Base-by-base conservation (phyloP, 1,284 basidiomycete genomes). In the Agroathelia rolfsii region DNA sequence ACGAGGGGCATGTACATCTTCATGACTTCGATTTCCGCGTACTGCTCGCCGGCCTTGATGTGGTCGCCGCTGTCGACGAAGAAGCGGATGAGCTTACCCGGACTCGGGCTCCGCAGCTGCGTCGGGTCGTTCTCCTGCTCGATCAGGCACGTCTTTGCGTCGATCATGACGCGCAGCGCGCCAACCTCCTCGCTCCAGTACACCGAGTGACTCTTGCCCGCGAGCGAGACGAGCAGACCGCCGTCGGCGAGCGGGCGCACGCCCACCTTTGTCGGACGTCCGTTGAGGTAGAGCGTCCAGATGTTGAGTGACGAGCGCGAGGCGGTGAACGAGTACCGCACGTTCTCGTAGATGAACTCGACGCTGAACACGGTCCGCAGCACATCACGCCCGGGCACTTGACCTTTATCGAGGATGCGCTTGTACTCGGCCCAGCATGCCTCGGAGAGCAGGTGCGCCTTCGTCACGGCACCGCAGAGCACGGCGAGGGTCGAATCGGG, bases 81-180 rank as follows among this genome's bases (percentile, higher is more conserved):
- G 68, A 85, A 94, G 33, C 93, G 75, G 37, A 98, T 77, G 30
- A 99, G 76, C 64, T 99, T 99, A 32, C 95, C 95, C 15, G 95
- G 95, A 60, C 84, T 90, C 8, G 95, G 95, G 51, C 86, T 92
- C 49, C 94, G 73, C 37, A 98, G 69, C 59, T 98, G 94, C 11
- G 95, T 98, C 5, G 95, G 95, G 55, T 99, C 95, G 49, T 96
- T 96, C 72, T 98, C 95, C 61, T 98, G 93, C 62, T 97, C 95
- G 47, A 99, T 94, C 58, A 96, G 70, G 58, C 92, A 95, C 17
- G 95, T 98, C 71, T 96, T 95, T 42, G 89, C 75, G 58, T 96
- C 92, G 43, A 98, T 77, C 76, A 94, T 94, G 43, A 98, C 58
- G 36, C 95, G 75, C 48, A 93, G 66, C 9, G 90, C 87, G 37